Evolutionary conservation across 1,284 basidiomycete species (phyloP), one percentile per base, ranked within the genome.

Genomic region (Filobasidium uniguttulatum): DNA sequence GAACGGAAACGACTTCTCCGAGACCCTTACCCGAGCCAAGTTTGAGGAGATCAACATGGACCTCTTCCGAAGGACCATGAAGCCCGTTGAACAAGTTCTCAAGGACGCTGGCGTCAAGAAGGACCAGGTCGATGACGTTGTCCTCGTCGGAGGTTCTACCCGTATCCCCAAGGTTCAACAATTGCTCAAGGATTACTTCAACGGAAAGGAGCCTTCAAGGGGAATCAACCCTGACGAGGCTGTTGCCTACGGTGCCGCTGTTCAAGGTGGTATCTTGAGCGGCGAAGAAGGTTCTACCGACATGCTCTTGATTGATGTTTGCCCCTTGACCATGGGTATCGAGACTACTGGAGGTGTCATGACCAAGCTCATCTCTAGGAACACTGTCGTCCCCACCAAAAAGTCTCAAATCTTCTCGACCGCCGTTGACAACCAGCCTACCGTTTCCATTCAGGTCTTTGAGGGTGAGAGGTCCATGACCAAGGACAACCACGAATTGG

Each of bases 21-120:
- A 96, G 60, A 68, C 89, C 14, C 79, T 97, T 37, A 97, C 93
- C 54, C 82, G 91, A 54, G 90, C 93, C 74, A 97, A 96, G 74
- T 97, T 98, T 67, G 93, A 97, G 72, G 91, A 97, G 72, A 77
- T 97, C 62, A 96, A 96, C 81, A 85, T 94, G 75, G 91, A 98
- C 64, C 81, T 97, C 46, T 97, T 98, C 85, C 80, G 89, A 64
- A 91, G 91, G 80, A 97, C 93, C 38, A 89, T 97, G 86, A 93
- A 91, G 78, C 93, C 93, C 59, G 93, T 97, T 59, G 90, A 96
- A 73, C 90, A 96, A 72, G 93, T 97, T 30, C 77, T 97, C 64
- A 96, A 96, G 81, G 93, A 98, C 66, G 84, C 93, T 57, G 83
- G 83, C 62, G 82, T 97, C 67, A 93, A 91, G 80, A 97, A 97